Percentiles rank a stretch among this genome's conserved stretches.
phyloP scores from a whole-genome alignment of 768 basidiomycete genomes.

The Podaxis mareebaensis region DNA sequence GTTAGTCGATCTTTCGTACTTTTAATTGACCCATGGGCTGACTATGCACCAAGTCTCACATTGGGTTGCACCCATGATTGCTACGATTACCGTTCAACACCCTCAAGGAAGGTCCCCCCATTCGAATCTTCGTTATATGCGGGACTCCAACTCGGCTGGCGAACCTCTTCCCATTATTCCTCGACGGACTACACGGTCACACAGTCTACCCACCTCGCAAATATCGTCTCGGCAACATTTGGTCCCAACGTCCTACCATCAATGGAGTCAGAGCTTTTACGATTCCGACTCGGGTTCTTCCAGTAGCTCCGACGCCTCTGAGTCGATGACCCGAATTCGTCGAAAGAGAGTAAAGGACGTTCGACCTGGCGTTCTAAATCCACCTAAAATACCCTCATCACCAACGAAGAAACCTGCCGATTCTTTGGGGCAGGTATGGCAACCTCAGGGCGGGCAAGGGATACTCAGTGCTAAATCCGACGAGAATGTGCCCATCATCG shows the following conservation, averaged over 20 bases:
- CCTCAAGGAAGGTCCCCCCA: conserved; percentile 36
- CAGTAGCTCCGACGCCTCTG: neutral
- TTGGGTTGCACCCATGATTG: conserved; percentile 36
- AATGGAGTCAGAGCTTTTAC: neutral
- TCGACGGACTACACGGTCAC: conserved; percentile 42
- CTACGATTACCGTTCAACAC: conserved; percentile 37
- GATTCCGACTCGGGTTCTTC: conserved; percentile 16
- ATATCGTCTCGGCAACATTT: conserved; percentile 20
- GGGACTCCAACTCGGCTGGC: conserved; percentile 54
- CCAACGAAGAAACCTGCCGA: neutral
- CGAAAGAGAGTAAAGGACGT: conserved; percentile 23
- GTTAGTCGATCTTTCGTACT: conserved; percentile 10
- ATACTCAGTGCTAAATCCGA: conserved; percentile 8
- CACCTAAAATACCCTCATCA: conserved; percentile 1
- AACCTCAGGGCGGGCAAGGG: neutral
- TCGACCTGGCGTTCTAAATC: conserved; percentile 11
- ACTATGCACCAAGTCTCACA: conserved; percentile 13
- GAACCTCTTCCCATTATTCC: conserved; percentile 66
- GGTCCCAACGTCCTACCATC: neutral
- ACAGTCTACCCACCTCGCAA: conserved; percentile 21
- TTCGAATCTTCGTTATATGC: conserved; percentile 33
- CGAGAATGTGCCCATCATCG: conserved; percentile 30
- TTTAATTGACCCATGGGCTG: conserved; percentile 10
- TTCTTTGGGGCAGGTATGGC: neutral
- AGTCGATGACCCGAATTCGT: conserved; percentile 3